A percentile compares a stretch with the other conserved stretches of the same genome.
Evolutionary conservation across 352 stramenopile species (phyloP).

Genomic region (Phytophthora macrochlamydospora): DNA sequence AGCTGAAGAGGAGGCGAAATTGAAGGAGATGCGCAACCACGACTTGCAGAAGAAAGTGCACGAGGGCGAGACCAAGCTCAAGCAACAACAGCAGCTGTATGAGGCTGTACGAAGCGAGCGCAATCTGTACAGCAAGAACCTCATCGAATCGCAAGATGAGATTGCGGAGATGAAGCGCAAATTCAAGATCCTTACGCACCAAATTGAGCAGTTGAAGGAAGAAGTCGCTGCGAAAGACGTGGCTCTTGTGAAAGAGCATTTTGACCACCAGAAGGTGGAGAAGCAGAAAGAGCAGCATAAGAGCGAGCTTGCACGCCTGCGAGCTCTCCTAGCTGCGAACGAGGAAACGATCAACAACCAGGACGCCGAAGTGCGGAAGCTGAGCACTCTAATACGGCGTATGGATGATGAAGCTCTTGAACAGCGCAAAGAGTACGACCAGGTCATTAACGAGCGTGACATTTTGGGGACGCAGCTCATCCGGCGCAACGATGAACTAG

Average conservation of each 20-base stretch:
- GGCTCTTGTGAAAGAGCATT: constrained; percentile 96
- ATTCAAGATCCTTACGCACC: constrained; percentile 97
- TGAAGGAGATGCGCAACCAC: constrained; percentile 83
- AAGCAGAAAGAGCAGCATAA: constrained; percentile 95
- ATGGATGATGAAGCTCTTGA: constrained; percentile 95
- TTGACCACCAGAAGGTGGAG: constrained; percentile 95
- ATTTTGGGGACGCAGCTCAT: constrained; percentile 97
- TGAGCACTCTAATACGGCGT: constrained; percentile 91
- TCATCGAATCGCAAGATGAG: constrained; percentile 96
- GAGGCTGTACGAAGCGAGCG: constrained; percentile 93
- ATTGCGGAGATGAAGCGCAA: constrained; percentile 97
- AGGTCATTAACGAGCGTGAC: constrained; percentile 96
- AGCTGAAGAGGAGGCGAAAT: constrained; percentile 79
- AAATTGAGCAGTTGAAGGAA: constrained; percentile 97
- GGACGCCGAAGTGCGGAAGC: constrained; percentile 93
- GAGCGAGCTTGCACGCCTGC: constrained; percentile 92
- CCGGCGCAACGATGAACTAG: constrained; percentile 95
- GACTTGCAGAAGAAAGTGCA: constrained; percentile 89
- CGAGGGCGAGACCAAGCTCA: constrained; percentile 93
- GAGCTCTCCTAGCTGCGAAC: constrained; percentile 85
- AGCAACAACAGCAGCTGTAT: constrained; percentile 97
- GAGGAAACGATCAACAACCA: constrained; percentile 95
- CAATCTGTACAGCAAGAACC: constrained; percentile 96
- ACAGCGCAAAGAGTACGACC: constrained; percentile 96
- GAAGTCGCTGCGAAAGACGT: constrained; percentile 95